Evolutionary conservation across 2,329 filamentous ascomycete species (phyloP), one percentile per base, ranked within the genome.

Genomic region (Cladophialophora bantiana): DNA sequence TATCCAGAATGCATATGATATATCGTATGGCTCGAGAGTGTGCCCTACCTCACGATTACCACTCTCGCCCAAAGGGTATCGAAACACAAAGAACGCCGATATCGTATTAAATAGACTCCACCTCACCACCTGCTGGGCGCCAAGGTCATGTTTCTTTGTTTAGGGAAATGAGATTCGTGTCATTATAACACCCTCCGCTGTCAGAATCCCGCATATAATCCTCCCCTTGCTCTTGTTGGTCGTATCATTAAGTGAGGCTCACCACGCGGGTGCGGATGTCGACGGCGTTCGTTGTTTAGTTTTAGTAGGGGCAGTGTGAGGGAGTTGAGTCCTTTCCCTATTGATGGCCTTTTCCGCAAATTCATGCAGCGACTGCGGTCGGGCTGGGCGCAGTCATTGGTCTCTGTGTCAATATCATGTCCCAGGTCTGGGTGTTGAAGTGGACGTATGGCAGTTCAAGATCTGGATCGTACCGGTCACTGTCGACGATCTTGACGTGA

Each of bases 361-460:
- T 26, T 54, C 42, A 61, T 7, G 42, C 59, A 35, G 52, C 57
- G 9, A 54, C 53, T 9, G 53, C 26, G 3, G 59, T 31, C 10
- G 56, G 31, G 20, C 52, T n/a, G n/a, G 61, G 52, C 18, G 61
- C 64, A 26, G 56, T 62, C 61, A 65, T 59, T 4, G 62, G 57
- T 50, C 56, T 45, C 32, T 63, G 58, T 3, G 42, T 65, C 40
- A 73, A 52, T 10, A 73, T 70, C 40, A 64, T 62, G 64, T 73
- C 71, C 71, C 71, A 73, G 2, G 71, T 73, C 38, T 66, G 64
- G 4, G 71, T 71, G 48, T 73, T 73, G 64, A 73, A 71, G 55
- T 73, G 71, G 20, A 73, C 65, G n/a, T 70, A 64, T 31, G 67
- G 67, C 63, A 65, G 36, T 31, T 65, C 48, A 26, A 66, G 48